Base-by-base conservation (phyloP, 108 stramenopile genomes). In the Halocafeteria seosinensis region DNA sequence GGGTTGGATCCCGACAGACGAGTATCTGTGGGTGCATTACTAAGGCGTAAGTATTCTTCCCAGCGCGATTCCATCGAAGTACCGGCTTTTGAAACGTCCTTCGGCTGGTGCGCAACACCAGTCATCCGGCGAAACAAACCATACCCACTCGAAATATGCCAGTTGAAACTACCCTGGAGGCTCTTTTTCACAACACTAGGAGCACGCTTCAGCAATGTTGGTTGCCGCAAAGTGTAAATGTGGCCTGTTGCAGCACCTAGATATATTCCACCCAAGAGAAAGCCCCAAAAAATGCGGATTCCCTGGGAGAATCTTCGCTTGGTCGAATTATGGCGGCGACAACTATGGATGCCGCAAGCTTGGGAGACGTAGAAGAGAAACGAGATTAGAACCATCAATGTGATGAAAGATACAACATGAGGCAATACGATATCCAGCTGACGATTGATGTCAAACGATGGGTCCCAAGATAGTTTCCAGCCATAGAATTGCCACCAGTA, bases 121-220 rank as follows among this genome's bases (percentile, higher is more conserved):
- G 85, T 86, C 85, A 86, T 86, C 26, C 77, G 59, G 6, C 85
- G 72, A 66, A 86, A 86, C 2, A 86, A 72, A 24, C 85, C 85
- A 51, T 86, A 86, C 27, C 2, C 2, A 2, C 21, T n/a, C 28
- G 57, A 33, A 1, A 59, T 35, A 35, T 17, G 57, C 57, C 57
- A 59, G 17, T 25, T 8, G 17, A 5, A 5, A 11, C 9, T 28
- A 9, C 12, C 12, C 30, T 8, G 5, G 29, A 31, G 30, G 9
- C 9, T 31, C 29, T 8, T 55, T 28, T 9, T 28, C 53, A 55
- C 8, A 31, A 11, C 29, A 5, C 30, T 8, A 11, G 53, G 53
- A 5, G 11, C 8, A 8, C 5, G 30, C 29, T 5, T 55, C 53
- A 9, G 5, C 5, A 55, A 31, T 31, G 8, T 11, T 31, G 9